Base-by-base conservation (phyloP, 31 red algal genomes). In the Endocladia muricata region DNA sequence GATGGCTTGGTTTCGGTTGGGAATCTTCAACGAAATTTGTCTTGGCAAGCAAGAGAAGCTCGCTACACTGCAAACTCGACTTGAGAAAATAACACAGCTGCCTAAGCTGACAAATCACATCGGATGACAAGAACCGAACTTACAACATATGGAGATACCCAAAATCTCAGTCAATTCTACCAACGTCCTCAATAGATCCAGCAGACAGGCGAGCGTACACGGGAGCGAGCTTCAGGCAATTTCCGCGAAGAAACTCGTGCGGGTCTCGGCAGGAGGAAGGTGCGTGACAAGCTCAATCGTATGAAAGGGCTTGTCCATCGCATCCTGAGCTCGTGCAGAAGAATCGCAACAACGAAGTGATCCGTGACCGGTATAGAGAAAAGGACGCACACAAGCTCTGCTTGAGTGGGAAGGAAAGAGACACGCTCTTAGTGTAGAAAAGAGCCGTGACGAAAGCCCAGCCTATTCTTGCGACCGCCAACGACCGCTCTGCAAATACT, bases 401-500 rank as follows among this genome's bases (percentile, higher is more conserved):
- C 41, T 76, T 9, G 13, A 60, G 33, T 36, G 56, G 7, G 68
- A 72, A 48, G 51, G 55, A 7, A 34, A 76, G 36, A 34, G 60
- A 34, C 30, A 22, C 13, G 72, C 51, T 32, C 48, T n/a, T 36
- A 19, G 36, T 5, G 35, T 59, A 25, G 15, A 60, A 56, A n/a
- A 58, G 17, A 13, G 29, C 72, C 0, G 72, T 6, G 34, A 56
- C 68, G 23, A 42, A 81, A 51, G 68, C 75, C 31, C 60, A 81
- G 35, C 76, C 75, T 15, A 89, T 80, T 4, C 41, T 81, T 21
- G 54, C 51, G 9, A 81, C 75, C 8, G 77, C 75, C 4, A 78
- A 89, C 31, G 37, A 70, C 6, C 63, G 69, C 23, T 56, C 68
- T 9, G 51, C 37, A 25, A 41, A 55, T 4, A 71, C 81, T 2